Evolutionary conservation across 1,284 basidiomycete species (phyloP).

Genomic region (Phlebopus sp.): DNA sequence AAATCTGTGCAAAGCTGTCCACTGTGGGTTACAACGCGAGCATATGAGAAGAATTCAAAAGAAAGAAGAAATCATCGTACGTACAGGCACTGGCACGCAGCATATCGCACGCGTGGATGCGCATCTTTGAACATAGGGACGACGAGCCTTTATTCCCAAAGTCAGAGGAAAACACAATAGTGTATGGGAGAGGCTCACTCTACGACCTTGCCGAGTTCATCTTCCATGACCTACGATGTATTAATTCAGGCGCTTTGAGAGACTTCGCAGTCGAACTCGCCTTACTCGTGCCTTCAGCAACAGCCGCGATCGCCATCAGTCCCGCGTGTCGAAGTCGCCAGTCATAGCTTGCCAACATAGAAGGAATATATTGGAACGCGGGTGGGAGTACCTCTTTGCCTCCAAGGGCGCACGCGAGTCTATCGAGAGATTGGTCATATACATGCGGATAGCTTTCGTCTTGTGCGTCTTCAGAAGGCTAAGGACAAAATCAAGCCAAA

Average conservation of each 20-base stretch:
- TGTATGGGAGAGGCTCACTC: conserved; percentile 39
- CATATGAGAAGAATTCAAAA: not conserved
- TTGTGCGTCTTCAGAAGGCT: conserved; percentile 67
- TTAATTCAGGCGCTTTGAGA: not conserved
- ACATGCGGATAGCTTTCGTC: conserved; percentile 72
- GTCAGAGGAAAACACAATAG: conserved; percentile 14
- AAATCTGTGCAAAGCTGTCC: conserved; percentile 83
- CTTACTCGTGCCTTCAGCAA: conserved; percentile 73
- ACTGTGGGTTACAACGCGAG: conserved; percentile 33
- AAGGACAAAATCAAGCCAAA: conserved; percentile 8
- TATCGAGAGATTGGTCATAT: conserved; percentile 77
- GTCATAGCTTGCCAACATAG: conserved; percentile 74
- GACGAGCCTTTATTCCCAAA: conserved; percentile 51
- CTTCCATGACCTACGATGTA: conserved; percentile 58
- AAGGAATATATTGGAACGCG: conserved; percentile 76
- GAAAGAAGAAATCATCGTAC: conserved; percentile 7
- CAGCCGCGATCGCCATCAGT: conserved; percentile 75
- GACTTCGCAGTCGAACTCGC: conserved; percentile 27
- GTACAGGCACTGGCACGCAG: conserved; percentile 85
- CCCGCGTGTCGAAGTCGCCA: conserved; percentile 82
- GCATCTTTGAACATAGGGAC: conserved; percentile 72
- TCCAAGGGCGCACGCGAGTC: conserved; percentile 72
- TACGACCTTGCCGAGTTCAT: conserved; percentile 73
- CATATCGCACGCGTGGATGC: conserved; percentile 79
- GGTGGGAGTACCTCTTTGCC: conserved; percentile 69